Base-by-base conservation (phyloP, 1,139 yeast genomes). In the Blastobotrys illinoisensis region DNA sequence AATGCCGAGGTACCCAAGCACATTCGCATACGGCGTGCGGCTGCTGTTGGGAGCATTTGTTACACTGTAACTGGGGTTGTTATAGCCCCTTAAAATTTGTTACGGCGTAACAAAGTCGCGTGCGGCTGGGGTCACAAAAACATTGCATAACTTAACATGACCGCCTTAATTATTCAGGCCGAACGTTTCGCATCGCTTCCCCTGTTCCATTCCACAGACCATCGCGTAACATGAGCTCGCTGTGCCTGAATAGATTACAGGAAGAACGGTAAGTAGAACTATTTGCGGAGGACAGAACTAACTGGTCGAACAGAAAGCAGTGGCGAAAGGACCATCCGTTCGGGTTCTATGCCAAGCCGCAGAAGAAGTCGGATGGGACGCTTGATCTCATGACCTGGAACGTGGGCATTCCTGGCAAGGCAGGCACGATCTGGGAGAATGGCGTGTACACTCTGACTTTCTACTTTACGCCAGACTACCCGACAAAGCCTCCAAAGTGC, bases 261-360 rank as follows among this genome's bases (percentile, higher is more conserved):
- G 95, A 87, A 69, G 96, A 88, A 70, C 77, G 78, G 77, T 74
- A 66, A 57, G 75, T 64, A 13, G 18, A 32, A 19, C 24, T n/a
- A n/a, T n/a, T n/a, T n/a, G n/a, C n/a, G n/a, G n/a, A n/a, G n/a
- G n/a, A n/a, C n/a, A n/a, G n/a, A n/a, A n/a, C n/a, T n/a, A n/a
- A n/a, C n/a, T n/a, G n/a, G n/a, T n/a, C n/a, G n/a, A n/a, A n/a
- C 44, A 75, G 98, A 69, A 93, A 91, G 72, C 91, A 87, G 70
- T 93, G 99, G 99, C 83, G 99, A 64, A 93, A 90, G 71, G 97
- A 91, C 69, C 99, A 95, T 70, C 99, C 99, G 0, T 93, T 90
- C 71, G 99, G 99, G 3, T 93, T 93, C 71, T 90, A 75, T 64
- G 99, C 99, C 44, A 89, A 88, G 67, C 99, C 99, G 5, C 70